Evolutionary conservation across 106 monocot genomes (phyloP).

Genomic region (Platanthera guangdongensis): DNA sequence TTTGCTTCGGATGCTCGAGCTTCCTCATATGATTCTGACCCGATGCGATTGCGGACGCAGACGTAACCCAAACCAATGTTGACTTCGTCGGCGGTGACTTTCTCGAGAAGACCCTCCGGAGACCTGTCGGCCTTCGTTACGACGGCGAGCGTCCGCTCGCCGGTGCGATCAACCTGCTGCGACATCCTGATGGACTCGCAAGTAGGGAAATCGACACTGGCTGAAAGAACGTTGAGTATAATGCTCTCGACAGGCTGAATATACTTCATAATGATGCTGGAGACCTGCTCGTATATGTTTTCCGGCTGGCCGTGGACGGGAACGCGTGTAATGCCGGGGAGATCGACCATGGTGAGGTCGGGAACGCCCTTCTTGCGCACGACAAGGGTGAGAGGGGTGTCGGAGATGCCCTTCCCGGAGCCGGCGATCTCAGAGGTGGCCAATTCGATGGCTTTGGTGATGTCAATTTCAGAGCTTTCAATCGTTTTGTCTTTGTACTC

Average conservation of each 20-base stretch:
- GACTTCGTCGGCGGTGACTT: constrained; percentile 17
- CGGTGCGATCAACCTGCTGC: constrained; percentile 4
- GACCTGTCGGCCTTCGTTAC: not conserved
- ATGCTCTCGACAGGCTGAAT: constrained; percentile 1
- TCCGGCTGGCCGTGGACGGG: constrained; percentile 2
- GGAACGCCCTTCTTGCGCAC: constrained; percentile 10
- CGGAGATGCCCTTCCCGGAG: not conserved
- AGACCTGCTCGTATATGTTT: not conserved
- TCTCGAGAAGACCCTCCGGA: constrained; percentile 15
- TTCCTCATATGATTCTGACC: constrained; percentile 37
- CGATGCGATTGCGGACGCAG: constrained; percentile 45
- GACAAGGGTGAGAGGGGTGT: constrained; percentile 8
- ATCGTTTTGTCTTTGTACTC: not conserved
- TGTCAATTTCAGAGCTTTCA: not conserved
- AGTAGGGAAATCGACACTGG: constrained; percentile 3
- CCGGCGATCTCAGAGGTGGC: not conserved
- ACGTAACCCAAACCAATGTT: constrained; percentile 25
- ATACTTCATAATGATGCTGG: not conserved
- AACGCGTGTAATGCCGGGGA: not conserved
- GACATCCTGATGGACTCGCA: constrained; percentile 13
- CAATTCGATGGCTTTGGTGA: not conserved
- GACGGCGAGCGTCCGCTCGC: constrained; percentile 3
- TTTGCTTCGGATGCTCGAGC: constrained; percentile 26
- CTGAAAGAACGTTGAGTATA: not conserved
- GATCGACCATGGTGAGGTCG: constrained; percentile 6